Evolutionary conservation across 208 protist species (phyloP), one percentile per base, ranked within the genome.

Genomic region (Naegleria fowleri): DNA sequence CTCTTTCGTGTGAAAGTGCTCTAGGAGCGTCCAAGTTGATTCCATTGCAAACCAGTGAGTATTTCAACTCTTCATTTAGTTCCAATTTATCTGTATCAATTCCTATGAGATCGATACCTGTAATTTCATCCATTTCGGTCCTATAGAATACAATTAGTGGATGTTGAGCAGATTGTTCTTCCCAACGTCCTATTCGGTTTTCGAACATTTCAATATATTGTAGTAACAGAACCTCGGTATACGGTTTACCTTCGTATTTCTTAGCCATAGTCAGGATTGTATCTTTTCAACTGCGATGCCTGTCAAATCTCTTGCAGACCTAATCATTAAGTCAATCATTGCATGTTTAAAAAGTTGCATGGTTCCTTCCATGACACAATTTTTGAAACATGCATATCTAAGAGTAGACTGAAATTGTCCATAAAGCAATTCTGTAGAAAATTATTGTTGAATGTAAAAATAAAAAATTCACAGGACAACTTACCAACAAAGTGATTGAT

Each of bases 201-300:
- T 79, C 67, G 36, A 79, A 79, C 67, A 79, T 79, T 79, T 79
- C 67, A 33, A 79, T 33, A 79, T 79, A 79, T 79, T 79, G 67
- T 25, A 79, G 9, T 13, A 79, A 9, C 6, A 79, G n/a, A 36
- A 79, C n/a, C 29, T 79, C 67, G 9, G 67, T 79, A 33, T 79
- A 79, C 9, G 67, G 29, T 36, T 79, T 79, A 36, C 67, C 67
- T 79, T 36, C 16, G 36, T 79, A 79, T n/a, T 79, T 79, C 29
- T 79, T 79, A 36, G 67, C 29, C 19, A 79, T 11, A 0, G 67
- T 36, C 7, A 29, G 9, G 36, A 36, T 36, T 36, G n/a, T 9
- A 33, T 79, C 29, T 13, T 36, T 36, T 79, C 67, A 36, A 79
- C 29, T 36, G 67, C 19, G 36, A 36, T 79, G 36, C 25, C 29